Evolutionary conservation across 192 early-diverging fungal genomes (phyloP).

Genomic region (Haplosporangium gracile): DNA sequence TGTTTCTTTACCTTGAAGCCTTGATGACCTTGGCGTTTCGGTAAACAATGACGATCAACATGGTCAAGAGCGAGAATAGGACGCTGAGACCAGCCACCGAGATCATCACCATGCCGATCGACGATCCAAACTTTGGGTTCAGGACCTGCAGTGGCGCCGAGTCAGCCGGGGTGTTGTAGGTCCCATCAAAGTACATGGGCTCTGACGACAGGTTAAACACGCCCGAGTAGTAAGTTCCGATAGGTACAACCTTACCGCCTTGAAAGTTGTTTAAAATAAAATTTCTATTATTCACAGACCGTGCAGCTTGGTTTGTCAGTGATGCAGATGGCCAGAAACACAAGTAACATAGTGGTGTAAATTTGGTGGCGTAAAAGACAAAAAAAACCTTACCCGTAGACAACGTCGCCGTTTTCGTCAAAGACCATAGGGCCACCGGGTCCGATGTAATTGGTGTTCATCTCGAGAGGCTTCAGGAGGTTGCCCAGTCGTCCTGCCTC

Average conservation of each 20-base stretch:
- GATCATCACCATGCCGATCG: conserved; percentile 57
- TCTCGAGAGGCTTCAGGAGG: conserved; percentile 45
- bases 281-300: conserved; percentile 40
- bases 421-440: conserved; percentile 63
- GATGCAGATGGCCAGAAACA: background rate
- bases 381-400: conserved; percentile 45
- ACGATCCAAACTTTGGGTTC: conserved; percentile 57
- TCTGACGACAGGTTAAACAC: conserved; percentile 44
- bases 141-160: conserved; percentile 55
- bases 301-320: background rate
- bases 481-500: conserved; percentile 49
- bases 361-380: background rate
- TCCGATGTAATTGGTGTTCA: conserved; percentile 65
- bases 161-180: conserved; percentile 56
- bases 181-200: conserved; percentile 63
- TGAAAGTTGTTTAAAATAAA: conserved; percentile 62
- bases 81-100: conserved; percentile 46
- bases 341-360: no score
- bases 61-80: conserved; percentile 53
- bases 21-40: conserved; percentile 61
- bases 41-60: conserved; percentile 52
- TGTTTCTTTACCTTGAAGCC: conserved; percentile 58
- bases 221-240: conserved; percentile 58
- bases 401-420: conserved; percentile 61
- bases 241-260: conserved; percentile 32